A percentile compares a stretch with the other conserved stretches of the same genome.
phyloP scores from a whole-genome alignment of 352 stramenopile genomes.

The Pythium sukuiense region DNA sequence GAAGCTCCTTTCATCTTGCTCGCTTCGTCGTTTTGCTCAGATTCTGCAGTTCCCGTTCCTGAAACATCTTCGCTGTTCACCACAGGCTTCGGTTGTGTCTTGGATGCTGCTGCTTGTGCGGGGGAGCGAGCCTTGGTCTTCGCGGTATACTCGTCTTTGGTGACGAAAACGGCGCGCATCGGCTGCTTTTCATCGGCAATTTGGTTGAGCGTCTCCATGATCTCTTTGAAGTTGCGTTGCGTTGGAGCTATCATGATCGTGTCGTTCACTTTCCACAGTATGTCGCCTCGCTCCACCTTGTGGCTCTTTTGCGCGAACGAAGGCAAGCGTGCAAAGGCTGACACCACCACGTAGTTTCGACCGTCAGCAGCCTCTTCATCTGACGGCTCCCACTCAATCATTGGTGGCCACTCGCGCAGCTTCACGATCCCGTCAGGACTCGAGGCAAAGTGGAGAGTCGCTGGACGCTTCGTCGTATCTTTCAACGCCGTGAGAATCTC shows the following conservation, averaged over 20 bases:
- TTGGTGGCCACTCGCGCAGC: constrained; percentile 78
- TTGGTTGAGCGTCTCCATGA: constrained; percentile 58
- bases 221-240: constrained; percentile 48
- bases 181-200: constrained; percentile 52
- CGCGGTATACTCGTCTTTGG: constrained; percentile 50
- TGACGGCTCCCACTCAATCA: constrained; percentile 71
- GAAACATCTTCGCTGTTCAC: background rate
- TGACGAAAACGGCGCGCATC: constrained; percentile 60
- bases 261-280: constrained; percentile 67
- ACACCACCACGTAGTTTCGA: constrained; percentile 67
- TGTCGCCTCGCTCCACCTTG: constrained; percentile 59
- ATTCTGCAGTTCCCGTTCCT: background rate
- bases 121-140: constrained; percentile 32
- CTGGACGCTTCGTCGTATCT: constrained; percentile 56
- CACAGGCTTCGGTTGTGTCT: background rate
- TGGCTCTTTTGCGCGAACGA: constrained; percentile 74
- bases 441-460: constrained; percentile 69
- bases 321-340: constrained; percentile 64
- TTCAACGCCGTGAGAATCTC: constrained; percentile 63
- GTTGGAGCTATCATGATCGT: constrained; percentile 45
- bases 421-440: constrained; percentile 80
- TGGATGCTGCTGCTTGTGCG: constrained; percentile 15
- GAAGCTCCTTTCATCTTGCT: background rate
- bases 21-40: background rate
- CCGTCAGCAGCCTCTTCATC: constrained; percentile 57